Evolutionary conservation across 2,329 filamentous ascomycete species (phyloP).

Genomic region (Metarhizium robertsii): DNA sequence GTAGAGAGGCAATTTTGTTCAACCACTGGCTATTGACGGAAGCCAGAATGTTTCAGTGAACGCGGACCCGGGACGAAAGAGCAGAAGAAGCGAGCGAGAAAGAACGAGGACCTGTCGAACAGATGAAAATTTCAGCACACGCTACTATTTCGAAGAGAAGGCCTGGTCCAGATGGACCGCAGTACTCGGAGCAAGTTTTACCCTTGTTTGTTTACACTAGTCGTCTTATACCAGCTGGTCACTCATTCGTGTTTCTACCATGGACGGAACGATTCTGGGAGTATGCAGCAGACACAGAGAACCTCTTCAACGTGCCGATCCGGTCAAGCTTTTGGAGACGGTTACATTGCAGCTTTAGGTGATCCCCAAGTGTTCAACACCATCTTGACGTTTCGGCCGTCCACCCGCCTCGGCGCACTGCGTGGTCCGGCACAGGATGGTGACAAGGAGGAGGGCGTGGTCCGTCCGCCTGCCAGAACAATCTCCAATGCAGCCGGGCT

Average conservation of each 20-base stretch:
- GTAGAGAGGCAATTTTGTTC: not conserved
- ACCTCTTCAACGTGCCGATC: not conserved
- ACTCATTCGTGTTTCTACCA: not conserved
- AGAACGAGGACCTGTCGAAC: not conserved
- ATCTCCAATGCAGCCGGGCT: not conserved
- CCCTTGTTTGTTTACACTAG: not conserved
- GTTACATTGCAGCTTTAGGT: not conserved
- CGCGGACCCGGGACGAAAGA: not conserved
- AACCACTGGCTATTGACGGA: not conserved
- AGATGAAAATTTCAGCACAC: not conserved
- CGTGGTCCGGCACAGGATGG: not conserved
- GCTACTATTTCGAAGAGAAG: not conserved
- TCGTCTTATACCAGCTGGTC: not conserved
- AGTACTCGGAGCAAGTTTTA: not conserved
- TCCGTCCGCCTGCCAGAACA: not conserved
- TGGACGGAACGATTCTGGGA: not conserved
- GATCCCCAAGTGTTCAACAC: not conserved
- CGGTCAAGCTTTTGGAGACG: conserved; percentile 1
- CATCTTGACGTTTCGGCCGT: not conserved
- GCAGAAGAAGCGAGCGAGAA: not conserved
- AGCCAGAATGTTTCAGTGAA: not conserved
- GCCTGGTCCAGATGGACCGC: too few species aligned
- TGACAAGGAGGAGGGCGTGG: not conserved
- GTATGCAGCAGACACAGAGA: not conserved
- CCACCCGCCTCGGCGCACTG: not conserved